Conservation (phyloP, 2,329 filamentous ascomycete genomes). For the Aspergillus costaricaensis region DNA sequence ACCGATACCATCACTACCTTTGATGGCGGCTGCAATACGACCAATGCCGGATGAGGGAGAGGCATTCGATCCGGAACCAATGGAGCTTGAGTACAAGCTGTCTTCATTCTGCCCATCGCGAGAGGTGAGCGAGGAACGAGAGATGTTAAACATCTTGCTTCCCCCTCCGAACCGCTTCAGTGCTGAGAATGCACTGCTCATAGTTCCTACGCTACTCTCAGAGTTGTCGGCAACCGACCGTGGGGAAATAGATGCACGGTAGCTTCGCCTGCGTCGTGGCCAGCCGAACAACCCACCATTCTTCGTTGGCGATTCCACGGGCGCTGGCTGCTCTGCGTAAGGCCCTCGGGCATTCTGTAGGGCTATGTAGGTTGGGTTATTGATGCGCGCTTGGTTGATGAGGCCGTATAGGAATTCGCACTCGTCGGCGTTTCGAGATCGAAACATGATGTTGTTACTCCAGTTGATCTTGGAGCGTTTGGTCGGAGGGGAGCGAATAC, state of each 20-base stretch:
- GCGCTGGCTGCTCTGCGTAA: slow-evolving; percentile 57
- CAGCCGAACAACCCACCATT: slow-evolving; percentile 51
- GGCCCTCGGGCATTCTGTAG: slow-evolving; percentile 69
- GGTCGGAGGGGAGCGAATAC: slow-evolving; percentile 84
- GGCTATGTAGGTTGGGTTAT: slow-evolving; percentile 86
- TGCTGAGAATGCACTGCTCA: slow-evolving; percentile 75
- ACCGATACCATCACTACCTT: slow-evolving; percentile 65
- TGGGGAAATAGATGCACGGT: slow-evolving; percentile 58
- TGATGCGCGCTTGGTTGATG: slow-evolving; percentile 84
- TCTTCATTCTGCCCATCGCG: slow-evolving; percentile 51
- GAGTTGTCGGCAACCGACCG: slow-evolving; percentile 63
- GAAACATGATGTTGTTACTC: slow-evolving; percentile 86
- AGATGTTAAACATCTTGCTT: slow-evolving; percentile 78
- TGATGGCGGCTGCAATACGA: slow-evolving; percentile 49
- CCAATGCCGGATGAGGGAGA: slow-evolving; percentile 58
- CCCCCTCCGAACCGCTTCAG: slow-evolving; percentile 74
- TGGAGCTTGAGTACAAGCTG: slow-evolving; percentile 63
- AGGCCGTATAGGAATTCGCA: slow-evolving; percentile 80
- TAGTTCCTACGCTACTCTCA: slow-evolving; percentile 72
- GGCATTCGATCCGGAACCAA: slow-evolving; percentile 49
- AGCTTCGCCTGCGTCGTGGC: slow-evolving; percentile 55
- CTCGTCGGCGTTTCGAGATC: slow-evolving; percentile 73
- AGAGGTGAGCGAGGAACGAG: slow-evolving; percentile 70
- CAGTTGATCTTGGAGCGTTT: slow-evolving; percentile 68
- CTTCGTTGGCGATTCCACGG: slow-evolving; percentile 49